phyloP scores from a whole-genome alignment of 2,329 filamentous ascomycete species.

The Chrysoporthe cubensis region DNA sequence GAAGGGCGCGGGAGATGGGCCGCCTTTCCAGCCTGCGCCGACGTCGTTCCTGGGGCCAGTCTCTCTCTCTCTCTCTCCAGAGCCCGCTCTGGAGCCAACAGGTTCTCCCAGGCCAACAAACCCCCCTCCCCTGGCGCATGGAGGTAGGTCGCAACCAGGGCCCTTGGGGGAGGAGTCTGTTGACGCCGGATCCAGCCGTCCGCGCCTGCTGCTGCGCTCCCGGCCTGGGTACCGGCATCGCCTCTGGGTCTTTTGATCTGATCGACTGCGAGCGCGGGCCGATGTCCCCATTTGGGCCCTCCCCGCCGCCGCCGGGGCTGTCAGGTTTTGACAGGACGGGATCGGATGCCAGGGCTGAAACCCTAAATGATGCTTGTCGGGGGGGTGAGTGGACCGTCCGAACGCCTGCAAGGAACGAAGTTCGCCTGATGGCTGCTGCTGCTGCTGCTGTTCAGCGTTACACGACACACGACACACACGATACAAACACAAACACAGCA shows the following conservation, averaged over 20 bases:
- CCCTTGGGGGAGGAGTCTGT: background rate
- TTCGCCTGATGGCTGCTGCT: background rate
- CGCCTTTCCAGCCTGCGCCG: conserved; percentile 13
- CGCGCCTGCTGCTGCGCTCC: background rate
- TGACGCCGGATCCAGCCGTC: background rate
- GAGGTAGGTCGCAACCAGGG: background rate
- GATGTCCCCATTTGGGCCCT: conserved; percentile 13
- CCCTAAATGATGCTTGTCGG: conserved; percentile 6
- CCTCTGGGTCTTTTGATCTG: background rate
- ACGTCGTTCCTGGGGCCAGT: background rate
- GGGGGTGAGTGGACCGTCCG: conserved; percentile 5
- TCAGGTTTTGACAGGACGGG: conserved; percentile 11
- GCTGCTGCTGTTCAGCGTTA: background rate
- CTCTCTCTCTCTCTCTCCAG: too few species aligned
- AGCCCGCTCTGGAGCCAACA: background rate
- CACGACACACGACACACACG: conserved; percentile 1
- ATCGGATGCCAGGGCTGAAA: conserved; percentile 12
- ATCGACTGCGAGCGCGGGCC: conserved; percentile 12
- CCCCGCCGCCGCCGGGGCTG: background rate
- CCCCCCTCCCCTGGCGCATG: too few species aligned
- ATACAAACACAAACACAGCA: background rate
- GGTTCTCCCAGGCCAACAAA: background rate
- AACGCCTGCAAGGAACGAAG: background rate
- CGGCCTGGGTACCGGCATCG: too few species aligned
- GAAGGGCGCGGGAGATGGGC: conserved; percentile 13